A percentile compares a stretch with the other conserved stretches of the same genome.
Evolutionary conservation across 768 basidiomycete species (phyloP).

Genomic region (Amyloporia xantha): DNA sequence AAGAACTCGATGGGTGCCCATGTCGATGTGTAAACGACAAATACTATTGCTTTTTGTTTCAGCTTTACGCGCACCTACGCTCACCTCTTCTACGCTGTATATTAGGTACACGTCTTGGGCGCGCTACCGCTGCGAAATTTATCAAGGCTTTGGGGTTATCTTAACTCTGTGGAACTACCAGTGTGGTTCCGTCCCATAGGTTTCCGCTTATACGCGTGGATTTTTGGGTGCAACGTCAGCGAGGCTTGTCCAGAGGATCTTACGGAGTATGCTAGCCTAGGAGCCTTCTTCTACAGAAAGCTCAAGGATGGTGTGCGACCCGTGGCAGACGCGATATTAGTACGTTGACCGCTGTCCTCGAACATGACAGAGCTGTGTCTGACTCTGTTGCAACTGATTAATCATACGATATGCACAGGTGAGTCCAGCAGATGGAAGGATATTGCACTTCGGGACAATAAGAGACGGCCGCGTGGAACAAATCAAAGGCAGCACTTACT

Average conservation of each 20-base stretch:
- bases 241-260: constrained; percentile 83
- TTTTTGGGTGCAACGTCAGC: constrained; percentile 92
- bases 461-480: constrained; percentile 79
- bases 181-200: constrained; percentile 93
- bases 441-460: constrained; percentile 90
- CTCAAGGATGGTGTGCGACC: constrained; percentile 80
- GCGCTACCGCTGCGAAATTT: constrained; percentile 91
- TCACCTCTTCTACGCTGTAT: too few species aligned
- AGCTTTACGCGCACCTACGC: too few species aligned
- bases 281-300: constrained; percentile 91
- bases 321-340: constrained; percentile 68
- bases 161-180: constrained; percentile 90
- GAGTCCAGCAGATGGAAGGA: constrained; percentile 89
- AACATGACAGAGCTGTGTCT: background rate
- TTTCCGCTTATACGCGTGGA: constrained; percentile 73
- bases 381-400: background rate
- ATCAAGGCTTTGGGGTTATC: constrained; percentile 95
- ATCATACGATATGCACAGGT: constrained; percentile 39
- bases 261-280: constrained; percentile 74
- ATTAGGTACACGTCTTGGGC: constrained; percentile 90
- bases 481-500: constrained; percentile 97
- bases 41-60: too few species aligned
- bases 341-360: constrained; percentile 26
- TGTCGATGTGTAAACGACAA: too few species aligned
- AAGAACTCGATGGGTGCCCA: too few species aligned